Evolutionary conservation across 2,329 filamentous ascomycete genomes (phyloP), one percentile per base, ranked within the genome.

Genomic region (Neocucurbitaria cava): DNA sequence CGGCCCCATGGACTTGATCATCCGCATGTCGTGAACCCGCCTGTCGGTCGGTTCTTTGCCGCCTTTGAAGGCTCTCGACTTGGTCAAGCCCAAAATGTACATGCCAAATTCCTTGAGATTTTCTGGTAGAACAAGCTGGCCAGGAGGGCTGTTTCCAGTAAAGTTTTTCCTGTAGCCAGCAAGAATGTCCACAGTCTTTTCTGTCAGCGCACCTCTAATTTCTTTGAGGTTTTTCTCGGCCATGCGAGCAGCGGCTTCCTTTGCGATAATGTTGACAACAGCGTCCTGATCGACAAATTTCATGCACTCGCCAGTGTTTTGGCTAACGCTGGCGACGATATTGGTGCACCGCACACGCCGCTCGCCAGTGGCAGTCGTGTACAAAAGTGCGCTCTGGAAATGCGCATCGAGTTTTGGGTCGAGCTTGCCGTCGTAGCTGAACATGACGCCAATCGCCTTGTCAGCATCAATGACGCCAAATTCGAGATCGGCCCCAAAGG

Each of bases 201-300:
- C 95, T 1, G 90, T 93, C 28, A 99, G 81, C 52, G 86, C 87
- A 55, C 88, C 86, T 15, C 95, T 87, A 53, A 96, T 89, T 55
- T 98, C 94, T 69, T 96, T 96, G 49, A 97, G 82, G 5, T 86
- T 81, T 75, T 87, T 77, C 81, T 96, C 78, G 74, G 88, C 82
- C 64, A 96, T 88, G 74, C 92, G 92, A n/a, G 90, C 88, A 36
- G 92, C 90, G 35, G 93, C 92, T 76, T 99, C 94, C 80, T 98
- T 98, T 41, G 94, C 92, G 54, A 99, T 86, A 52, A 98, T 86
- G 33, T 87, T 86, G 54, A 94, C 85, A 21, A 99, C 91, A 6
- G 95, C 93, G 75, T 99, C 95, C 74, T 99, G 94, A 71, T 99
- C 95, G 36, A 98, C 89, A 72, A 92, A 95, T 70, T 93, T 95